These are phyloP conservation scores for Penicillium sp. DNA, from an alignment of 2,329 filamentous ascomycete species.

Conservation along the genomic window DNA sequence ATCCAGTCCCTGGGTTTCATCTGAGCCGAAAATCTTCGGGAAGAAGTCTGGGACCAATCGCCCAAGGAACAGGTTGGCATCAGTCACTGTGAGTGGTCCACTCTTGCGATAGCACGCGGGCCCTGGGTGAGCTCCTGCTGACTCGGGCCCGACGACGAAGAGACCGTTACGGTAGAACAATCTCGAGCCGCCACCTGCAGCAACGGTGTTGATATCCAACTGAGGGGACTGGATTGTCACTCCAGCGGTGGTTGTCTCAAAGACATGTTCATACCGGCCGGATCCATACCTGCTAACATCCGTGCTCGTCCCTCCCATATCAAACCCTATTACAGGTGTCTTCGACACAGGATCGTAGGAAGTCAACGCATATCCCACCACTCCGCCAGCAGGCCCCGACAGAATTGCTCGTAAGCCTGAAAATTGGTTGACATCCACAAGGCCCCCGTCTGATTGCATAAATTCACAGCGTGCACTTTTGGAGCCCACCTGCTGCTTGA, in stretches of 20 bases:
- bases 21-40: conserved; percentile 85
- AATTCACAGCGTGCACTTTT: conserved; percentile 83
- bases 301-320: conserved; percentile 89
- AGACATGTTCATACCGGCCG: conserved; percentile 85
- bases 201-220: conserved; percentile 88
- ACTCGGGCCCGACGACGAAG: conserved; percentile 88
- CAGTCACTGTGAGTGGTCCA: conserved; percentile 87
- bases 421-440: conserved; percentile 59
- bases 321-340: conserved; percentile 84
- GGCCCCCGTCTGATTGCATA: conserved; percentile 82
- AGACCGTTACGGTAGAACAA: conserved; percentile 33
- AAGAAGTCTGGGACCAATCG: conserved; percentile 86
- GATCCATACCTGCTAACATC: conserved; percentile 83
- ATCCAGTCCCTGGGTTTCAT: conserved; percentile 77
- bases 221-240: conserved; percentile 88
- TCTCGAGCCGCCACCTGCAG: conserved; percentile 78
- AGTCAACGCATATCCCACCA: conserved; percentile 86
- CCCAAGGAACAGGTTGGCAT: conserved; percentile 84
- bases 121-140: conserved; percentile 82
- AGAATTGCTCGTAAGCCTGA: conserved; percentile 82
- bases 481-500: conserved; percentile 63
- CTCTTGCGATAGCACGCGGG: conserved; percentile 90
- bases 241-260: conserved; percentile 85
- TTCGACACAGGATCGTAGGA: conserved; percentile 78
- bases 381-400: conserved; percentile 87